Evolutionary conservation across 352 stramenopile species (phyloP).

Genomic region (Globisporangium paroecandrum): DNA sequence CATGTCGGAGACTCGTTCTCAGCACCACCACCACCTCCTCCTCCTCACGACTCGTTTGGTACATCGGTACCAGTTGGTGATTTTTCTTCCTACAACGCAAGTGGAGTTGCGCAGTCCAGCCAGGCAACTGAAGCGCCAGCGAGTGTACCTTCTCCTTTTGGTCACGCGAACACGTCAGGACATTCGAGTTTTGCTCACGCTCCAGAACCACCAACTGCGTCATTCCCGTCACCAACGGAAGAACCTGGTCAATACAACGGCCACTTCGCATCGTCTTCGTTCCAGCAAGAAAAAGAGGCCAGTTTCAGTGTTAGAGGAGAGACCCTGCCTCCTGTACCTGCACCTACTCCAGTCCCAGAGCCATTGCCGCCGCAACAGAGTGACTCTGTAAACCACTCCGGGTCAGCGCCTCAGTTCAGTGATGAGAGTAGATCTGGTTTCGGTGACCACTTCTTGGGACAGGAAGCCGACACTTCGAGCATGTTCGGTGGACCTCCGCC

Average conservation of each 20-base stretch:
- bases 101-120: background rate
- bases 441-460: constrained; percentile 6
- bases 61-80: background rate
- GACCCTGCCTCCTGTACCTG: background rate
- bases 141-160: constrained; percentile 5
- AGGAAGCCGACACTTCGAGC: background rate
- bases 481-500: constrained; percentile 12
- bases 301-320: background rate
- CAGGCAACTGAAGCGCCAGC: background rate
- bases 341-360: background rate
- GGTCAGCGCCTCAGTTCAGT: background rate
- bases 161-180: background rate
- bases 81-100: background rate
- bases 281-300: background rate
- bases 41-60: background rate
- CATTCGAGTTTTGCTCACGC: constrained; percentile 4
- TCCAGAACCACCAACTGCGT: background rate
- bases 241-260: constrained; percentile 1
- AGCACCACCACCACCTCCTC: background rate
- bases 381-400: constrained; percentile 15
- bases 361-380: constrained; percentile 3
- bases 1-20: constrained; percentile 9
- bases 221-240: background rate
- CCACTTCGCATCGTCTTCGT: constrained; percentile 1
- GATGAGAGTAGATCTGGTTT: constrained; percentile 9